These are phyloP conservation scores for Jatropha podagrica DNA, from an alignment of 441 rosid genomes.

Conservation along the genomic window DNA sequence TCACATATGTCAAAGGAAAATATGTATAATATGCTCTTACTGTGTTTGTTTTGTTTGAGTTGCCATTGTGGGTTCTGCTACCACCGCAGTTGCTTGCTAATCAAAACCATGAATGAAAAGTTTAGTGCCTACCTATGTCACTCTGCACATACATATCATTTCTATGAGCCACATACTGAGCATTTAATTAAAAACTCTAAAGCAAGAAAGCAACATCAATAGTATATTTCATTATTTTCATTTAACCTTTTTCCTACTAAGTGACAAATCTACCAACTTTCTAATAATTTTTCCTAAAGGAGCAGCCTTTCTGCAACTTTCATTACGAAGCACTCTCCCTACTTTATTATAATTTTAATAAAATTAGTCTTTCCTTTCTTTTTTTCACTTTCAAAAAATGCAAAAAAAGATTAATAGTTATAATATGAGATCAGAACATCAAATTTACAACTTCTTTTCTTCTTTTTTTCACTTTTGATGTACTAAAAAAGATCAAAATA, in stretches of 20 bases:
- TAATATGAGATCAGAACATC: too few species aligned
- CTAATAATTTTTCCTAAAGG: not conserved
- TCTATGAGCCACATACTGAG: conserved; percentile 15
- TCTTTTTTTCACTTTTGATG: too few species aligned
- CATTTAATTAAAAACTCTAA: conserved; percentile 14
- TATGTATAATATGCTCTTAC: not conserved
- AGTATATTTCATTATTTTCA: conserved; percentile 6
- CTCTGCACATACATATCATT: conserved; percentile 19
- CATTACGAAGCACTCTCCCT: conserved; percentile 30
- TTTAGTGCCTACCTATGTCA: conserved; percentile 22
- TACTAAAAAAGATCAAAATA: not conserved
- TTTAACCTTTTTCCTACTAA: conserved; percentile 15
- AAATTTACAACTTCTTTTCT: too few species aligned
- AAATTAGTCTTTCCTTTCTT: not conserved
- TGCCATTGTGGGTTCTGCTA: conserved; percentile 18
- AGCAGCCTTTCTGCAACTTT: conserved; percentile 38
- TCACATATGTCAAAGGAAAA: not conserved
- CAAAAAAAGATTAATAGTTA: not conserved
- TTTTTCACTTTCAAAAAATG: not conserved
- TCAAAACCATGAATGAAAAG: conserved; percentile 9
- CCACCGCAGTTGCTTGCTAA: conserved; percentile 9
- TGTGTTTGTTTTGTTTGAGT: conserved; percentile 19
- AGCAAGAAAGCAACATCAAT: conserved; percentile 15
- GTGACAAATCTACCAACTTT: conserved; percentile 34
- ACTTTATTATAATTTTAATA: conserved; percentile 30